Percentiles rank a stretch among this genome's conserved stretches.
Evolutionary conservation across 148 eudicot genomes (phyloP).

Genomic region (Rheum nobile): DNA sequence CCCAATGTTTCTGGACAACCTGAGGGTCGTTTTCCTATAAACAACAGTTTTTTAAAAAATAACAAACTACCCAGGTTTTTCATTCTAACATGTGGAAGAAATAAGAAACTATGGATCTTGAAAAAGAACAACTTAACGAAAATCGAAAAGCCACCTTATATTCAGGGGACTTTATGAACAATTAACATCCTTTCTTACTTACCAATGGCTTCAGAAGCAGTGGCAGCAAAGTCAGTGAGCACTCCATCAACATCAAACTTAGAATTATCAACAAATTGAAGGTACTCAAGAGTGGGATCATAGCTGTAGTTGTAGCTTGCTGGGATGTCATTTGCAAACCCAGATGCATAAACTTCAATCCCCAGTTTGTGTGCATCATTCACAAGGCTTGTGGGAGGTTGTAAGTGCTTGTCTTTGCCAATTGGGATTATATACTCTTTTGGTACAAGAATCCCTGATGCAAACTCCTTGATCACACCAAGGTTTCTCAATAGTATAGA

Average conservation of each 20-base stretch:
- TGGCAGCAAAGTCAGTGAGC: constrained; percentile 69
- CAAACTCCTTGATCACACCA: constrained; percentile 47
- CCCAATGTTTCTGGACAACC: too few species aligned
- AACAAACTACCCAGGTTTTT: too few species aligned
- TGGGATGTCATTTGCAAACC: constrained; percentile 60
- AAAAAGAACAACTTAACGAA: too few species aligned
- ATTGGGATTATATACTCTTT: constrained; percentile 72
- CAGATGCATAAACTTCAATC: constrained; percentile 58
- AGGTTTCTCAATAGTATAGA: constrained; percentile 37
- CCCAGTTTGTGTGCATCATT: constrained; percentile 71
- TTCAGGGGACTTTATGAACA: too few species aligned
- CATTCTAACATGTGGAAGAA: too few species aligned
- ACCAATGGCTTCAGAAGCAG: constrained; percentile 84
- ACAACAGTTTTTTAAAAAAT: too few species aligned
- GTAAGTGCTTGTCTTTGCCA: constrained; percentile 25
- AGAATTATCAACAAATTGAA: constrained; percentile 61
- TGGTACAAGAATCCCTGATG: constrained; percentile 73
- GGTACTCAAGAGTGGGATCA: constrained; percentile 69
- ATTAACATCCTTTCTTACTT: constrained; percentile 7
- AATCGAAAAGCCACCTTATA: too few species aligned
- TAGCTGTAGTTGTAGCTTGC: constrained; percentile 83
- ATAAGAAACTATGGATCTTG: too few species aligned
- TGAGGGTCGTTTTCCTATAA: too few species aligned
- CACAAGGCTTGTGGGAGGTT: constrained; percentile 57
- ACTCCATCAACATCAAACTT: constrained; percentile 79